Conservation (phyloP, 2,329 filamentous ascomycete species). For the Phialocephala sp. region DNA sequence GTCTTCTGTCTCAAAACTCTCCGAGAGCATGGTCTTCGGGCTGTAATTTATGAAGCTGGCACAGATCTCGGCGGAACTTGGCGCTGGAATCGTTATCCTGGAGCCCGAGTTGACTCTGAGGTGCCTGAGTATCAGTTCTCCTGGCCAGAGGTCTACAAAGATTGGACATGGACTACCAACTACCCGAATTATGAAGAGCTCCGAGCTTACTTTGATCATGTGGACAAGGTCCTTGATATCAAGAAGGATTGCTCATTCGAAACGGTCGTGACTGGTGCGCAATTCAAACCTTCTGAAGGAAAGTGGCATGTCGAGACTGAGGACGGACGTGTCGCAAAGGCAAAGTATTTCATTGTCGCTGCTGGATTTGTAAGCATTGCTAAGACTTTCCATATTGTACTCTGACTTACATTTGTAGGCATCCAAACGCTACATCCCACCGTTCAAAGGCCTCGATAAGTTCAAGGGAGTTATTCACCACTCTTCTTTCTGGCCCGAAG, state of each 20-base stretch:
- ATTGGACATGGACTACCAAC: conserved; percentile 61
- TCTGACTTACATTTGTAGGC: conserved; percentile 34
- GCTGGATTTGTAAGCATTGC: conserved; percentile 46
- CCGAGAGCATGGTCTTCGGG: conserved; percentile 53
- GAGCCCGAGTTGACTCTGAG: conserved; percentile 34
- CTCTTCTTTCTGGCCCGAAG: conserved; percentile 59
- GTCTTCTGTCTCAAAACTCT: conserved; percentile 48
- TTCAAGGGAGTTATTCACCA: conserved; percentile 63
- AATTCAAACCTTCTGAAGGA: conserved; percentile 17
- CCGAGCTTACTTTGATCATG: conserved; percentile 62
- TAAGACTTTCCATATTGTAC: no score
- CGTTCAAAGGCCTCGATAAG: conserved; percentile 54
- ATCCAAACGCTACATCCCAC: conserved; percentile 64
- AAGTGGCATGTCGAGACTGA: conserved; percentile 29
- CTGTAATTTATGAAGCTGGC: conserved; percentile 58
- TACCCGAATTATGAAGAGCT: conserved; percentile 60
- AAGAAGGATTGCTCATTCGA: conserved; percentile 49
- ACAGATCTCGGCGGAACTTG: conserved; percentile 58
- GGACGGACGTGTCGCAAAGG: conserved; percentile 21
- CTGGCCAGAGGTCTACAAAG: conserved; percentile 56
- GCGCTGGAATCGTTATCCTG: conserved; percentile 47
- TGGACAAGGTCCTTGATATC: conserved; percentile 58
- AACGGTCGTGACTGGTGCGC: conserved; percentile 22
- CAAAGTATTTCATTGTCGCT: conserved; percentile 30
- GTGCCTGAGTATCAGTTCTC: conserved; percentile 40